Evolutionary conservation across 108 stramenopile species (phyloP).

Genomic region (Fragilariopsis cylindrus): DNA sequence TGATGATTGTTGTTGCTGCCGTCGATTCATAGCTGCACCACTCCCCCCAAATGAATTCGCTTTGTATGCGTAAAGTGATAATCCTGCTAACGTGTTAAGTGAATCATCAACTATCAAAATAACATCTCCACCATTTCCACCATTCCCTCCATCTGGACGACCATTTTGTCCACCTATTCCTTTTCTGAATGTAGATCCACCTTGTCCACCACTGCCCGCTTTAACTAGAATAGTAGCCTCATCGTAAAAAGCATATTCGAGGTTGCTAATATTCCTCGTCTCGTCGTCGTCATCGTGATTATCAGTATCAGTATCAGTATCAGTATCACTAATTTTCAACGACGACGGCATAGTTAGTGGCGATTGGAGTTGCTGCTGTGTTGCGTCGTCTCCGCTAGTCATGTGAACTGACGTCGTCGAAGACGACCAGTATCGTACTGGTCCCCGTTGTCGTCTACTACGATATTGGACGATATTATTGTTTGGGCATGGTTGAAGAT

Average conservation of each 20-base stretch:
- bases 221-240: constrained; percentile 80
- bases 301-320: no score
- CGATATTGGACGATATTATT: neutral
- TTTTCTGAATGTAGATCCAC: constrained; percentile 76
- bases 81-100: constrained; percentile 88
- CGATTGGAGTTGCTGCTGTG: no score
- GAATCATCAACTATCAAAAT: constrained; percentile 76
- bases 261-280: constrained; percentile 2
- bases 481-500: neutral
- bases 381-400: no score
- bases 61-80: constrained; percentile 66
- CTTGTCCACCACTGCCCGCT: constrained; percentile 88
- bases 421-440: neutral
- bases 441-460: neutral
- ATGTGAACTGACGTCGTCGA: neutral
- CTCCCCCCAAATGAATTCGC: constrained; percentile 85
- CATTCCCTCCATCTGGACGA: constrained; percentile 92
- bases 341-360: neutral
- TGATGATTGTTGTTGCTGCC: constrained; percentile 7
- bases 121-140: constrained; percentile 92
- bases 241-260: constrained; percentile 90
- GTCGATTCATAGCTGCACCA: constrained; percentile 51
- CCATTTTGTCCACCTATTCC: constrained; percentile 73
- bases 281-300: neutral
- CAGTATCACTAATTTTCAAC: neutral